Base-by-base conservation (phyloP, 2,329 filamentous ascomycete species). In the Rhynchosporium secalis region DNA sequence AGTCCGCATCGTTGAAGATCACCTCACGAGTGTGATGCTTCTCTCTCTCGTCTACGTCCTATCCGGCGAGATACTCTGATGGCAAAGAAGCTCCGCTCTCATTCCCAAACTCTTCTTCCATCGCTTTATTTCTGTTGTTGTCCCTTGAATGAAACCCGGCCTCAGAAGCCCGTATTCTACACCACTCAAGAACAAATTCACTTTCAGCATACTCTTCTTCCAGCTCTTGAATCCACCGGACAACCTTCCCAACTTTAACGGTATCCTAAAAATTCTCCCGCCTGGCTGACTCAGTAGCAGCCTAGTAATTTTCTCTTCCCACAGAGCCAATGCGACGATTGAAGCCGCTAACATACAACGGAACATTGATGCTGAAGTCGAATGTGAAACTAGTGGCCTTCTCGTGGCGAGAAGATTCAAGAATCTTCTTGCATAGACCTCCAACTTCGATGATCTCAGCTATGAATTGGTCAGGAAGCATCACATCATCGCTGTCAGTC, bases 261-360 rank as follows among this genome's bases (percentile, higher is more conserved):
- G 54, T 63, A 29, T 89, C 85, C 86, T 86, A 89, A 78, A 88
- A 85, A 33, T 83, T 85, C 72, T 89, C 86, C 41, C 58, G 52
- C 86, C 78, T 10, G 84, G 80, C 67, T 83, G 85, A 68, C 80
- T 83, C 55, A 78, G 76, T 57, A 89, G 74, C 8, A 89, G 75
- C 66, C 83, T 79, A 49, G 88, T 85, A 13, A 86, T 85, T 64
- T 20, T 82, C 80, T 26, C 83, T 78, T n/a, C 86, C 80, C 41
- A 82, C 78, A 1, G 76, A 66, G 0, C 80, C 78, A 60, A 86
- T 80, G 4, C 84, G 80, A 67, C 85, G 88, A 69, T 86, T 86
- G 8, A 84, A 85, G 7, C 83, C 85, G 13, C 86, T 83, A 3
- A 87, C 80, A 63, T 83, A 89, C 1, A 89, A 77, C 0, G 85